Base-by-base conservation (phyloP, 306 rosid genomes). In the Boehmeria nivea region DNA sequence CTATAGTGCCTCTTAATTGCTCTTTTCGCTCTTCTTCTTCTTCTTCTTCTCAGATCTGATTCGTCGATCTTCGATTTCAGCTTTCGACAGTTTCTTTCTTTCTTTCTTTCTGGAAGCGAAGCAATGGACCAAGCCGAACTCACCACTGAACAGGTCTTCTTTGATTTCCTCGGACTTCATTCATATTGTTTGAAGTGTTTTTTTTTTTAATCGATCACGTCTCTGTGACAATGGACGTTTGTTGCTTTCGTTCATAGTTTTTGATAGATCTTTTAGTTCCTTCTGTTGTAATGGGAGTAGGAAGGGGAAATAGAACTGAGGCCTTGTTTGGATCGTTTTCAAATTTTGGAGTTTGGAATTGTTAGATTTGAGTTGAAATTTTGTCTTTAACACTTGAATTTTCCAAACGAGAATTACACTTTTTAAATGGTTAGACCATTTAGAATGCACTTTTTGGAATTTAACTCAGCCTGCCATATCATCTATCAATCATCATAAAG, bases 111-210 rank as follows among this genome's bases (percentile, higher is more conserved):
- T 31, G 36, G 36, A 31, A 10, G 36, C 36, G 51, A 40, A 54
- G 58, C 69, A 55, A 84, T 81, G 81, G 91, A 91, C 66, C 93
- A 80, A 16, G 89, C 85, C 47, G 96, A 82, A 74, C 81, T 87
- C 63, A 72, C 79, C 83, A 66, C 85, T 25, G 96, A 91, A 53
- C 89, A 87, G 95, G 98, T 86, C 68, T 15, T 78, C 70, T 57
- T 2, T 11, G 36, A 31, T 24, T 54, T 19, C 68, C 21, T 15
- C 19, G 5, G 26, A n/a, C 19, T 55, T 38, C 27, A 34, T 20
- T 20, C 37, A 8, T 17, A 6, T 6, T 1, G 36, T 31, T 1
- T 31, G 36, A 31, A 31, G 36, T 33, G 15, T 26, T 20, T 40
- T 42, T 23, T 8, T 12, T 63, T 26, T 11, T 49, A 15, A 8